Percentiles rank a stretch among this genome's conserved stretches.
phyloP scores from a whole-genome alignment of 2,329 filamentous ascomycete genomes.

The Hyphodiscus sp. region DNA sequence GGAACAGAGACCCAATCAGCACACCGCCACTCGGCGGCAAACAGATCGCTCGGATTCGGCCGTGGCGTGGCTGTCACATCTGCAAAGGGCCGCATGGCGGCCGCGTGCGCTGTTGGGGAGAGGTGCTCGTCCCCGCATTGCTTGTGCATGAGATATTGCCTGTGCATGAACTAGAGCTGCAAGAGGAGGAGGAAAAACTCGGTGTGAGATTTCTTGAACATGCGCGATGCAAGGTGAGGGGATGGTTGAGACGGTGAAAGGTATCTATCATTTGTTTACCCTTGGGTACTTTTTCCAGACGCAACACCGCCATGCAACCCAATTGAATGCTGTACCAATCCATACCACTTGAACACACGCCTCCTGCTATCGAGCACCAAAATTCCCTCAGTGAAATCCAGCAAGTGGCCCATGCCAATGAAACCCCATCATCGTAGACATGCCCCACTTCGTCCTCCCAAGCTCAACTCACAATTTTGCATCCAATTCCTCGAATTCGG shows the following conservation, averaged over 20 bases:
- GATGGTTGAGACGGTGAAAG: too few relatives aligned
- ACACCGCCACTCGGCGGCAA: too few relatives aligned
- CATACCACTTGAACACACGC: neutral
- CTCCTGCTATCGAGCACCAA: neutral
- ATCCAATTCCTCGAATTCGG: slow-evolving; percentile 79
- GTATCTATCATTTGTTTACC: neutral
- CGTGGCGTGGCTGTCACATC: too few relatives aligned
- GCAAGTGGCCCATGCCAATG: too few relatives aligned
- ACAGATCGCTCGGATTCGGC: too few relatives aligned
- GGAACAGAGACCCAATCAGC: too few relatives aligned
- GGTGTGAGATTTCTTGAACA: neutral
- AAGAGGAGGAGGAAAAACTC: neutral
- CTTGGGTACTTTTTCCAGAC: neutral
- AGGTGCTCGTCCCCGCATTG: too few relatives aligned
- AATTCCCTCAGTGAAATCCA: neutral
- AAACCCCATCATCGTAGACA: too few relatives aligned
- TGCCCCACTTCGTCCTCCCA: neutral
- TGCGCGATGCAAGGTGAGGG: neutral
- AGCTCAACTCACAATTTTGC: slow-evolving; percentile 61
- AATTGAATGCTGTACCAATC: neutral
- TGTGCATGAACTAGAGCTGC: too few relatives aligned
- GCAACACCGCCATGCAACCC: neutral
- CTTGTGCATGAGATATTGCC: too few relatives aligned
- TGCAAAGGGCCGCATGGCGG: too few relatives aligned
- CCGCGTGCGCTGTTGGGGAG: too few relatives aligned